Evolutionary conservation across 1,284 basidiomycete species (phyloP), one percentile per base, ranked within the genome.

Genomic region (Malassezia dermatis): DNA sequence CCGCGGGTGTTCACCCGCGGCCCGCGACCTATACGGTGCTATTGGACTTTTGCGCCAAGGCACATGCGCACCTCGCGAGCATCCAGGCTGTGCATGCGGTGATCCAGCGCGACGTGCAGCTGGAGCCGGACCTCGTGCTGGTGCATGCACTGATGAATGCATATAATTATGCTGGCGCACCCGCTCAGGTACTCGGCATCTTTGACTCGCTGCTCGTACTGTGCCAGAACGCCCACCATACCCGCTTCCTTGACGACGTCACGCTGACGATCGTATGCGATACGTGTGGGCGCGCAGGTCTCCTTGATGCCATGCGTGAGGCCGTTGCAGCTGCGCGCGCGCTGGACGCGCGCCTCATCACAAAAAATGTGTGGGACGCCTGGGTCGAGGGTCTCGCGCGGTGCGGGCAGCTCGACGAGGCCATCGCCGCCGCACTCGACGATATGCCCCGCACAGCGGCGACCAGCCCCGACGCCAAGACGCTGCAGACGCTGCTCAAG

Each of bases 101-200:
- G 50, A 79, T 94, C 63, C 84, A 83, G 43, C 78, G 89, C 39
- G 89, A 94, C 67, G 79, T 83, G 8, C 79, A 80, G 17, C 77
- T 93, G 58, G 80, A 82, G 19, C 86, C 88, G 2, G 85, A 90
- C 66, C 78, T 83, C 11, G 41, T 78, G 1, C 79, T 90, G n/a
- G 84, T 86, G 79, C 93, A 90, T 68, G 82, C 87, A 62, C 78
- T 95, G 55, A 89, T 95, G 86, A 83, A 88, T 71, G 85, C 88
- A 1, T 95, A 94, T 76, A 83, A 86, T 64, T 83, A 83, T 21
- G 79, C 84, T 4, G 84, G 83, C 3, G 83, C 82, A 52, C 84
- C 83, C 56, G 77, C 76, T 0, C 83, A 86, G 58, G 84, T 86
- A 8, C 82, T 83, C 63, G 80, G 83, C 27, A 80, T 94, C 11